These are phyloP conservation scores for Aristolochia contorta DNA, from an alignment of 164 flowering plant species.

Conservation along the genomic window DNA sequence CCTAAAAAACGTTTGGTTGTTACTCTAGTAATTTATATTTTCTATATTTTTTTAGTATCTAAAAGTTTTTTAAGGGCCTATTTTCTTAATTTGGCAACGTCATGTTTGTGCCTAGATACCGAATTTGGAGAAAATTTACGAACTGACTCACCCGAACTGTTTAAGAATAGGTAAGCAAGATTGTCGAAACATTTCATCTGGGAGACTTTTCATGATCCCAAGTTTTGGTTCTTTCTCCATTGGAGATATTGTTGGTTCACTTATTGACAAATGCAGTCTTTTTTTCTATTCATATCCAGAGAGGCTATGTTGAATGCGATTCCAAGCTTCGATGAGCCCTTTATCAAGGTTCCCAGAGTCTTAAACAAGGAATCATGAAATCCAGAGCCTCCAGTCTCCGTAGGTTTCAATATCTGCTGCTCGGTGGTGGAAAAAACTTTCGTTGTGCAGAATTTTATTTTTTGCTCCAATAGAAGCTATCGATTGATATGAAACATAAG, in stretches of 20 bases:
- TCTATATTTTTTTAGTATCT: no score
- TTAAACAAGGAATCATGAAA: constrained; percentile 58
- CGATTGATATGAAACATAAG: no score
- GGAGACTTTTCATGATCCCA: not conserved
- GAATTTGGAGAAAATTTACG: constrained; percentile 49
- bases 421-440: no score
- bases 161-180: constrained; percentile 56
- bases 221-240: not conserved
- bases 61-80: no score
- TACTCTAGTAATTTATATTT: no score
- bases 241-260: not conserved
- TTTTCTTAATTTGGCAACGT: not conserved
- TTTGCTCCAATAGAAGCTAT: no score
- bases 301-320: constrained; percentile 57
- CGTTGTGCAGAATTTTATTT: no score
- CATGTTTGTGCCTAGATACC: constrained; percentile 34
- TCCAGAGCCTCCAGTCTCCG: no score
- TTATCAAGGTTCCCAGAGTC: constrained; percentile 80
- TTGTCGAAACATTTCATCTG: not conserved
- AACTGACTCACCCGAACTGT: constrained; percentile 54
- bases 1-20: no score
- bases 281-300: constrained; percentile 18
- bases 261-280: not conserved
- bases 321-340: constrained; percentile 73
- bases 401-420: no score